These are phyloP conservation scores for Smittium culicis DNA, from an alignment of 371 early-diverging fungal genomes.

Conservation along the genomic window DNA sequence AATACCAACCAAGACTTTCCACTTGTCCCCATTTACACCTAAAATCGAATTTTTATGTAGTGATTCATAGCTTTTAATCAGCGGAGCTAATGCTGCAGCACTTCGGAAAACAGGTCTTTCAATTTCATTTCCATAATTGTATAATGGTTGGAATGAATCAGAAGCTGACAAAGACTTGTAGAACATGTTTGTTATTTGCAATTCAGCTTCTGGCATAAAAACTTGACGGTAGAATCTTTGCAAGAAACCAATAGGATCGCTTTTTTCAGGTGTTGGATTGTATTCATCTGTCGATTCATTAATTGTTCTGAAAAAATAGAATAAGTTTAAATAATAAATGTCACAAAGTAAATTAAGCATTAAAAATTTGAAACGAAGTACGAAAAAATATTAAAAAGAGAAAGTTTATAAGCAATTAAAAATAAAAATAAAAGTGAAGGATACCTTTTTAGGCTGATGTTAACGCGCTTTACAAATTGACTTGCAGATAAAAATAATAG, in stretches of 20 bases:
- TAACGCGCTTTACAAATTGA: slow-evolving; percentile 23
- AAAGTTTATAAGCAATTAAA: too few relatives aligned
- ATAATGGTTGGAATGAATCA: slow-evolving; percentile 29
- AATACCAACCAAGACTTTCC: slow-evolving; percentile 17
- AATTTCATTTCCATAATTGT: slow-evolving; percentile 18
- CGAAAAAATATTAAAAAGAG: too few relatives aligned
- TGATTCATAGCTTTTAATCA: slow-evolving; percentile 24
- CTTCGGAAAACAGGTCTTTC: slow-evolving; percentile 32
- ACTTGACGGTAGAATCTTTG: slow-evolving; percentile 27
- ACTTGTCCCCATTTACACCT: slow-evolving; percentile 36
- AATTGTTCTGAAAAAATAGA: background rate
- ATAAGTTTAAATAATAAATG: background rate
- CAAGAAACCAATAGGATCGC: slow-evolving; percentile 18
- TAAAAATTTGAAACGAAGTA: too few relatives aligned
- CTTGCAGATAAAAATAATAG: slow-evolving; percentile 26
- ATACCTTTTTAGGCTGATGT: background rate
- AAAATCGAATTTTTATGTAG: slow-evolving; percentile 37
- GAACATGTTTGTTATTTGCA: slow-evolving; percentile 28
- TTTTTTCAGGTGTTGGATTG: background rate
- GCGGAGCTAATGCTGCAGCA: slow-evolving; percentile 29
- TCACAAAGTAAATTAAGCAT: background rate
- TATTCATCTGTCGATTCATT: background rate
- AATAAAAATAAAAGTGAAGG: background rate
- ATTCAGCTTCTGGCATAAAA: slow-evolving; percentile 30
- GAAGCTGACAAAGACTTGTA: slow-evolving; percentile 20